Conservation (phyloP, 768 basidiomycete genomes). For the Tulasnella sp. region DNA sequence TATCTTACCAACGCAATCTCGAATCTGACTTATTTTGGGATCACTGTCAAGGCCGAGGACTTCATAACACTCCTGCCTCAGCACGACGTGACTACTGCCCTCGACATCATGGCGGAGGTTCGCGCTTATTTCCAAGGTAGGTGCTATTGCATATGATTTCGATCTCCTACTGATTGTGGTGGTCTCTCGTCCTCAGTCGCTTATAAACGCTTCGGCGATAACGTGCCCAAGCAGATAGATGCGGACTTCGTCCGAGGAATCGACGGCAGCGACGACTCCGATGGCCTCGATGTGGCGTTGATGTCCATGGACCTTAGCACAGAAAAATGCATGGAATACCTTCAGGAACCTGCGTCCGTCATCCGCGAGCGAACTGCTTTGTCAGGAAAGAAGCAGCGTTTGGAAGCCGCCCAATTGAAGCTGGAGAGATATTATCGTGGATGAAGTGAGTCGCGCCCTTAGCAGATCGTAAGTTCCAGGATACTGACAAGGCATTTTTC, state of each 20-base stretch:
- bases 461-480: no score
- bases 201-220: slow-evolving; percentile 53
- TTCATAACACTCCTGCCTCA: slow-evolving; percentile 5
- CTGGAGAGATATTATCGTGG: neutral
- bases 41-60: slow-evolving; percentile 34
- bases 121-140: slow-evolving; percentile 21
- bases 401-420: neutral
- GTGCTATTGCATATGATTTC: neutral
- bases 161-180: neutral
- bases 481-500: no score
- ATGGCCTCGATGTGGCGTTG: slow-evolving; percentile 40
- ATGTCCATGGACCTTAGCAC: slow-evolving; percentile 43
- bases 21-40: neutral
- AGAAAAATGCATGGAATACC: slow-evolving; percentile 42
- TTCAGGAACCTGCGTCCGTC: slow-evolving; percentile 42
- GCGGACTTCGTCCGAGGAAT: slow-evolving; percentile 48
- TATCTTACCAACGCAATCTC: neutral
- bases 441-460: no score
- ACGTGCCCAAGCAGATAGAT: slow-evolving; percentile 50
- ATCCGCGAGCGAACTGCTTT: slow-evolving; percentile 43
- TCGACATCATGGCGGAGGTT: slow-evolving; percentile 22
- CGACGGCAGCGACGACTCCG: slow-evolving; percentile 26
- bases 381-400: slow-evolving; percentile 10
- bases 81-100: slow-evolving; percentile 5
- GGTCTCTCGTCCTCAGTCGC: slow-evolving; percentile 37